A percentile compares a stretch with the other conserved stretches of the same genome.
Evolutionary conservation across 2,329 filamentous ascomycete species (phyloP).

Genomic region (Cercospora sojina): DNA sequence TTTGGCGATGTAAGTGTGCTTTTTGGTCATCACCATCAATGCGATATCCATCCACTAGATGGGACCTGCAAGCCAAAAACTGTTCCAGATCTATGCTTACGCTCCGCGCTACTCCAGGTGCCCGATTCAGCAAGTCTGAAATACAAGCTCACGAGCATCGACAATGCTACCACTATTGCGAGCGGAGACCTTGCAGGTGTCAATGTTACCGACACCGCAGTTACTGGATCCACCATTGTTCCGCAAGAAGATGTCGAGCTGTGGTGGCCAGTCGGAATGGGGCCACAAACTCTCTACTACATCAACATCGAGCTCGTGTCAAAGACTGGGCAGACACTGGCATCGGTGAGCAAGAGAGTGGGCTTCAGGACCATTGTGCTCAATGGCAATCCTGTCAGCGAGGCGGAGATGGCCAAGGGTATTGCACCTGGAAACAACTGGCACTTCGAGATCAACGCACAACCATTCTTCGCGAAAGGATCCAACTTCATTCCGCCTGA

Average conservation of each 20-base stretch:
- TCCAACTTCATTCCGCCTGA: constrained; percentile 64
- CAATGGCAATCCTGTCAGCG: constrained; percentile 56
- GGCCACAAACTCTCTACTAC: constrained; percentile 58
- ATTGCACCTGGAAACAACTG: constrained; percentile 59
- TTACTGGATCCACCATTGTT: constrained; percentile 52
- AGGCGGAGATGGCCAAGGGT: constrained; percentile 54
- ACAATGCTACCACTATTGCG: constrained; percentile 44
- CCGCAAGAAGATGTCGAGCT: constrained; percentile 50
- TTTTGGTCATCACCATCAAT: background rate
- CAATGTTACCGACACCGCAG: constrained; percentile 43
- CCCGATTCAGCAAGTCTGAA: constrained; percentile 46
- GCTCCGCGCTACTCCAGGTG: constrained; percentile 25
- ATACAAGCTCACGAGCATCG: constrained; percentile 50
- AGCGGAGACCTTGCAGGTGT: constrained; percentile 44
- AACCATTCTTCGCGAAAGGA: constrained; percentile 64
- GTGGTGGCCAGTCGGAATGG: constrained; percentile 62
- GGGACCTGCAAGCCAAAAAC: background rate
- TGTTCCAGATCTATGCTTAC: background rate
- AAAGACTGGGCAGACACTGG: constrained; percentile 39
- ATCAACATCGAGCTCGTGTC: constrained; percentile 52
- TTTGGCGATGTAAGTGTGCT: constrained; percentile 42
- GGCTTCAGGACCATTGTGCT: constrained; percentile 64
- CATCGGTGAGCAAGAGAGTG: constrained; percentile 53
- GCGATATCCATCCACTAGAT: background rate
- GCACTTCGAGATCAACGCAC: constrained; percentile 66